These are phyloP conservation scores for Apiotrichum siamense DNA, from an alignment of 1,284 basidiomycete genomes.

Conservation along the genomic window DNA sequence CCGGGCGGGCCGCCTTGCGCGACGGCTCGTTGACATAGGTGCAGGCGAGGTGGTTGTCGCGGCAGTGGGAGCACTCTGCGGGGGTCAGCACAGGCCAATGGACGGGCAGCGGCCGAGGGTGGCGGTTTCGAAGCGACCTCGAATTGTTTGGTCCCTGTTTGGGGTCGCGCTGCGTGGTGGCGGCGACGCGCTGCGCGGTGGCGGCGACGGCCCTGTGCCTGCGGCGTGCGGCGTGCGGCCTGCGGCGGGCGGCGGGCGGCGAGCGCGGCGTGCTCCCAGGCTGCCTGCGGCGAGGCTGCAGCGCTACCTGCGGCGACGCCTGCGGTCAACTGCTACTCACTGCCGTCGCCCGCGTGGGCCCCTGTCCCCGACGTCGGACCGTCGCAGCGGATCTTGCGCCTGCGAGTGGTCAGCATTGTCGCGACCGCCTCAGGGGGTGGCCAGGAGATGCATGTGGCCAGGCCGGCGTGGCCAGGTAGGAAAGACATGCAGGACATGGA, in stretches of 20 bases:
- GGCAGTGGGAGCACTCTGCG: slow-evolving; percentile 64
- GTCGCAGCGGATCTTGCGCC: slow-evolving; percentile 46
- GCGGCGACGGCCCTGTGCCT: too few relatives aligned
- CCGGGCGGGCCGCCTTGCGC: slow-evolving; percentile 77
- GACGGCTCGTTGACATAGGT: slow-evolving; percentile 67
- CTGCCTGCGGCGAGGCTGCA: too few relatives aligned
- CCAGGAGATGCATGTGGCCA: not conserved
- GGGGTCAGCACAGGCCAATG: not conserved
- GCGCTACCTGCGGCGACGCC: not conserved
- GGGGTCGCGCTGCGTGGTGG: not conserved
- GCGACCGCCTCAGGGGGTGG: not conserved
- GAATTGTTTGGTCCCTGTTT: too few relatives aligned
- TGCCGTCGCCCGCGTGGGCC: slow-evolving; percentile 18
- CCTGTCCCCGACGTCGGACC: slow-evolving; percentile 24
- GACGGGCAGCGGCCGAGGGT: not conserved
- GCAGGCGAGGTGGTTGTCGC: slow-evolving; percentile 63
- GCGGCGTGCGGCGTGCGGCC: too few relatives aligned
- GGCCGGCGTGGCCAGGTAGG: too few relatives aligned
- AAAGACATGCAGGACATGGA: not conserved
- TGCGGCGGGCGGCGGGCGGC: too few relatives aligned
- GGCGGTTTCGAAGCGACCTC: not conserved
- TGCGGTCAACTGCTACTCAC: slow-evolving; percentile 23
- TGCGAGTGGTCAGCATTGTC: not conserved
- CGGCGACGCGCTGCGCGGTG: not conserved
- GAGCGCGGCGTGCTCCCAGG: too few relatives aligned